Conservation (phyloP, 2,329 filamentous ascomycete species). For the Byssothecium circinans region DNA sequence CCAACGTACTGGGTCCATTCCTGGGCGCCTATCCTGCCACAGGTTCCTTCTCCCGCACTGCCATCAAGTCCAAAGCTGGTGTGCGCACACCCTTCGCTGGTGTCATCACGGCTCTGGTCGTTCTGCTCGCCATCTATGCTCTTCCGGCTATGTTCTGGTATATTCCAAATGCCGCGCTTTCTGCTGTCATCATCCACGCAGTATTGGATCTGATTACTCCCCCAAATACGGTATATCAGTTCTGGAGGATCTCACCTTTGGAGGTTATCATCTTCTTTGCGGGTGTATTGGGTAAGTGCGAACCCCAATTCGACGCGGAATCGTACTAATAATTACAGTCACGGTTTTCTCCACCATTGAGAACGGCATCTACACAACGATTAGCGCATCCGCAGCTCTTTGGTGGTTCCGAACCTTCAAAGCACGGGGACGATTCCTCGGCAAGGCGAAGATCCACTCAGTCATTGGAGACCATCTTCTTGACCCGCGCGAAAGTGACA, state of each 20-base stretch:
- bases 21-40: constrained; percentile 89
- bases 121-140: constrained; percentile 88
- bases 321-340: constrained; percentile 49
- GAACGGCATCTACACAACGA: constrained; percentile 86
- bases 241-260: constrained; percentile 89
- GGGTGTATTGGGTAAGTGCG: constrained; percentile 64
- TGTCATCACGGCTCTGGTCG: constrained; percentile 81
- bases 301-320: neutral
- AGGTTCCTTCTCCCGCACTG: constrained; percentile 93
- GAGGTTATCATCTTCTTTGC: constrained; percentile 93
- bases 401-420: constrained; percentile 83
- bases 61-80: constrained; percentile 96
- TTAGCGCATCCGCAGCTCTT: constrained; percentile 73
- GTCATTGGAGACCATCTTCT: constrained; percentile 72
- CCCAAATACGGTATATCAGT: constrained; percentile 89
- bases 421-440: constrained; percentile 81
- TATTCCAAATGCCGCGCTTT: constrained; percentile 78
- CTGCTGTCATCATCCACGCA: constrained; percentile 93
- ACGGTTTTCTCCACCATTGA: constrained; percentile 89
- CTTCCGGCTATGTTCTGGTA: constrained; percentile 91
- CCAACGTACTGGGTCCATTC: constrained; percentile 88
- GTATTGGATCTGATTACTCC: constrained; percentile 91
- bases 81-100: constrained; percentile 90
- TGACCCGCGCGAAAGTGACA: constrained; percentile 52
- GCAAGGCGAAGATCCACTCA: constrained; percentile 81